Evolutionary conservation across 306 rosid genomes (phyloP), one percentile per base, ranked within the genome.

Genomic region (Lupinus albus): DNA sequence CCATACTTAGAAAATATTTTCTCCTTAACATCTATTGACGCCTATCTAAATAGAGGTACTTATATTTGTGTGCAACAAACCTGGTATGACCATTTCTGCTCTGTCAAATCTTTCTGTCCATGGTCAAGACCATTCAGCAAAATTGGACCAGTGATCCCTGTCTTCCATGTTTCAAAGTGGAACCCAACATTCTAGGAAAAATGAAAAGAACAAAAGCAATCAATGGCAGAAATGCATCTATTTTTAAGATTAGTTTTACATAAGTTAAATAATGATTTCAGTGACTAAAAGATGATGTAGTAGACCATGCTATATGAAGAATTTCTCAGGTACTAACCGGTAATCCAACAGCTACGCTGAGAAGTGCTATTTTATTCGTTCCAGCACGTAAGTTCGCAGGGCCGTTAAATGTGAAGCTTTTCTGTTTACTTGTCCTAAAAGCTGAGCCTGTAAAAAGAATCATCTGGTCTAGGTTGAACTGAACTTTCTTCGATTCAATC

Each of bases 11-110:
- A 7, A 33, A 33, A 36, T 8, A 32, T 11, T 62, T 45, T 54
- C 2, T 25, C 30, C 28, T 45, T 39, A 13, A 4, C 20, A 15
- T 54, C 8, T 39, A 25, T 36, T 6, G 11, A 54, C 44, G 28
- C 11, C 50, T 46, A 35, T 35, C 46, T 30, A 64, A 13, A 48
- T 6, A 10, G 15, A 51, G 20, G 38, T 25, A 25, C 2, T 63
- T 33, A 36, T 44, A 32, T 56, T 56, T 50, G 48, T 25, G 68
- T 17, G 64, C 39, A 39, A 32, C 72, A 56, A 13, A 93, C 99
- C 96, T 86, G 91, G 85, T 93, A 86, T 59, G 90, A 85, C 99
- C 99, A 93, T 76, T 82, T 90, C 59, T 88, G 97, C 72, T 42
- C 12, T 1, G 95, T 77, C 74, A 90, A 73, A 49, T 93, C 96